phyloP scores from a whole-genome alignment of 345 rosid genomes.

The Salix koriyanagi region DNA sequence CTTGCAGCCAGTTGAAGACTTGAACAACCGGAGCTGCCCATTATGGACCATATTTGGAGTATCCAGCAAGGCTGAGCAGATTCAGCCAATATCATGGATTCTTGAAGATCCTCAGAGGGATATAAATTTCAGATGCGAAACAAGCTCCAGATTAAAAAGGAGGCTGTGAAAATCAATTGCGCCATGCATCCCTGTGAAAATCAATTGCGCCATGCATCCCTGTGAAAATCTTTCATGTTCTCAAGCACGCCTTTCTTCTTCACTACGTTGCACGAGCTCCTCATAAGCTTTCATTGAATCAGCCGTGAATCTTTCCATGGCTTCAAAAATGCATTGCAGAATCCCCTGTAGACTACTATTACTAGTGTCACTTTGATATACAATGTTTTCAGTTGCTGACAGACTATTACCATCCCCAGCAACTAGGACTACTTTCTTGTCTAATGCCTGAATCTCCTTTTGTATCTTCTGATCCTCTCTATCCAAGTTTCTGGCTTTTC shows the following conservation, averaged over 20 bases:
- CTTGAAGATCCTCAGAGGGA: neutral
- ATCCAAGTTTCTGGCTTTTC: slow-evolving; percentile 56
- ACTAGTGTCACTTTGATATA: slow-evolving; percentile 72
- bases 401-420: slow-evolving; percentile 36
- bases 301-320: slow-evolving; percentile 78
- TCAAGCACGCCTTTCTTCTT: slow-evolving; percentile 53
- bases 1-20: neutral
- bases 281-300: slow-evolving; percentile 66
- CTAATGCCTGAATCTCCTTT: slow-evolving; percentile 82
- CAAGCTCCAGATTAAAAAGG: neutral
- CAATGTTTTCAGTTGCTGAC: slow-evolving; percentile 40
- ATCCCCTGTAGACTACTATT: slow-evolving; percentile 62
- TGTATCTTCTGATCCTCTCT: slow-evolving; percentile 80
- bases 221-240: slow-evolving; percentile 41
- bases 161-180: neutral
- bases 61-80: neutral
- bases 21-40: neutral
- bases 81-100: neutral
- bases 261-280: slow-evolving; percentile 69
- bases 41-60: neutral
- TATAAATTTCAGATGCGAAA: neutral
- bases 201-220: slow-evolving; percentile 19
- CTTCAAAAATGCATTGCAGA: slow-evolving; percentile 67
- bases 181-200: slow-evolving; percentile 30
- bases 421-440: slow-evolving; percentile 61